Evolutionary conservation across 257 asterid genomes (phyloP).

Genomic region (Solanum pimpinellifolium): DNA sequence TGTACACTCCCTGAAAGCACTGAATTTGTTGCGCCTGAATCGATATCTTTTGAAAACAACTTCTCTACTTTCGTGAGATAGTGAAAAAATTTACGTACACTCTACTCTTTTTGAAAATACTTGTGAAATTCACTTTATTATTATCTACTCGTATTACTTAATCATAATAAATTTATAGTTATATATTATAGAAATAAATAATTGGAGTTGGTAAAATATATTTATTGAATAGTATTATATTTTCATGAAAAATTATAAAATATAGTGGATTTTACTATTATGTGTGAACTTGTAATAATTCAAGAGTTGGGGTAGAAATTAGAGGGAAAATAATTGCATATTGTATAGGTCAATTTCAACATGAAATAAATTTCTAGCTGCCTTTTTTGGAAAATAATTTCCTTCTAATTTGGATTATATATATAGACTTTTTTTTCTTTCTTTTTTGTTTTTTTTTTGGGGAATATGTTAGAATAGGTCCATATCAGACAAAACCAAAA

Average conservation of each 20-base stretch:
- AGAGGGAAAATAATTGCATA: not conserved
- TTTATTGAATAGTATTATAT: not conserved
- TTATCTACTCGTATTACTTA: not conserved
- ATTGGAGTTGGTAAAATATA: not conserved
- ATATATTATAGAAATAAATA: not conserved
- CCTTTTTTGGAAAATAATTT: not conserved
- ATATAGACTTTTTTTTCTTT: not conserved
- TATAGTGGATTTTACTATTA: too few species aligned
- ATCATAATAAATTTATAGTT: too few species aligned
- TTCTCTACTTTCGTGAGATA: too few species aligned
- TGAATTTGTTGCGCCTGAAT: rapidly evolving
- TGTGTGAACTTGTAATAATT: not conserved
- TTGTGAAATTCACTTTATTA: not conserved
- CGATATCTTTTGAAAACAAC: too few species aligned
- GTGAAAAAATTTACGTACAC: too few species aligned
- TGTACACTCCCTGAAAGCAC: not conserved
- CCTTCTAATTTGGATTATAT: not conserved
- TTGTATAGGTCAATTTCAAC: not conserved
- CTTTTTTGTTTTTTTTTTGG: not conserved
- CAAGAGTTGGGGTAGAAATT: not conserved
- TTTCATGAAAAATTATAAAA: not conserved
- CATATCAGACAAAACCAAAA: not conserved
- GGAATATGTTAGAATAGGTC: not conserved
- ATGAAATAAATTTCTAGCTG: not conserved
- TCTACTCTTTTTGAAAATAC: too few species aligned